Evolutionary conservation across 2,329 filamentous ascomycete species (phyloP), one percentile per base, ranked within the genome.

Genomic region (Fonsecaea pugnacius): DNA sequence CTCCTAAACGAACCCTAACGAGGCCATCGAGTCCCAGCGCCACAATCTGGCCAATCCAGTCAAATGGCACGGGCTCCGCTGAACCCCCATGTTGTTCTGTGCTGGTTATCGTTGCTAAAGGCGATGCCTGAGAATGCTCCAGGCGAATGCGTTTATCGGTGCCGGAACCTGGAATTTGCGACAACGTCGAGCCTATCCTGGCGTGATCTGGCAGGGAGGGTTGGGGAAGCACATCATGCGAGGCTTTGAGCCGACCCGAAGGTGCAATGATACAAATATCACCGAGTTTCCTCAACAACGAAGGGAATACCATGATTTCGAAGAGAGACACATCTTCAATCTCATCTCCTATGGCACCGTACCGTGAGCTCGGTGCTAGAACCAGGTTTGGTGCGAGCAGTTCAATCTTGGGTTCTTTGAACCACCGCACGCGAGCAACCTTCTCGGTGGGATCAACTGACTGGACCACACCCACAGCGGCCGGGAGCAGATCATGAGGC

Each of bases 1-100:
- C 82, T 48, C 83, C 82, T 18, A 87, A 75, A n/a, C 85, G 79
- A 32, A 88, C 77, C 0, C 79, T 82, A 9, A 85, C 72, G 6
- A 75, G 77, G 1, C 85, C 85, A 70, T 87, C 82, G 3, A 83
- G 71, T 12, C 80, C 78, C 2, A 85, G 75, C 54, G 84, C 81
- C 21, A 86, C 77, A 2, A 88, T 79, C 70, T 86, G 83, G 18
- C 85, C 85, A 60, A 87, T 76, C 82, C 85, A 87, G 40, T 82
- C 78, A 6, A 75, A 16, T 10, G 55, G 57, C 16, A 32, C 8
- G n/a, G 46, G 16, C 18, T 43, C 10, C n/a, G 24, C 24, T 40
- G 33, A 33, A 16, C 9, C 12, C 9, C 6, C 4, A 30, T 30
- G 27, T 30, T 30, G 27, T 30, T 30, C 30, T 10, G 57, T 12